Conservation (phyloP, 2,329 filamentous ascomycete genomes). For the Proliferodiscus dingleyae region DNA sequence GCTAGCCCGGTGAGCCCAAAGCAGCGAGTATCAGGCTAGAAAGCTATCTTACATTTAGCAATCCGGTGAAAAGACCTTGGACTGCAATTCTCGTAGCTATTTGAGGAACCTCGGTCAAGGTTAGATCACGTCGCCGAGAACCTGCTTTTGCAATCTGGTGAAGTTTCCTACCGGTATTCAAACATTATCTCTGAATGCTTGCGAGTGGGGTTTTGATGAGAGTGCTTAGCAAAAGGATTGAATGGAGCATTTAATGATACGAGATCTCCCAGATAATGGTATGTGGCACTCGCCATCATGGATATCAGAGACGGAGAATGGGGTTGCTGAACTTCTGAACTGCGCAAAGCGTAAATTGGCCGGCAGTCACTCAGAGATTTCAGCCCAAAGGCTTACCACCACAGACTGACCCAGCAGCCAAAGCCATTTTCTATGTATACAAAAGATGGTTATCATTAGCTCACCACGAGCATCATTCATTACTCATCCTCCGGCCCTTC, state of each 20-base stretch:
- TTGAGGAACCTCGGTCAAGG: no score
- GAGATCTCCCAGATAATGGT: no score
- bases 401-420: not conserved
- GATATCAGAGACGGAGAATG: no score
- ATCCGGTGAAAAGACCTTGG: not conserved
- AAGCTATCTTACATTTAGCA: not conserved
- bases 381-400: not conserved
- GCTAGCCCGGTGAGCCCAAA: not conserved
- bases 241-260: no score
- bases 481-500: slow-evolving; percentile 18
- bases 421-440: not conserved
- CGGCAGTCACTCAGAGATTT: not conserved
- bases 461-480: not conserved
- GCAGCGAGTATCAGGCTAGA: not conserved
- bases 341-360: not conserved
- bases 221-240: no score
- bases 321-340: not conserved
- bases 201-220: no score
- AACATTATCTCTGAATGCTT: no score
- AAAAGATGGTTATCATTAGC: not conserved
- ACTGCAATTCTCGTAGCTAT: not conserved
- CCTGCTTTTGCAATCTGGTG: no score
- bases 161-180: no score
- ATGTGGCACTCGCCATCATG: no score
- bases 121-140: no score